Percentiles rank a stretch among this genome's conserved stretches.
Evolutionary conservation across 495 filamentous ascomycete genomes (phyloP).

Genomic region (Bacidia rubella): DNA sequence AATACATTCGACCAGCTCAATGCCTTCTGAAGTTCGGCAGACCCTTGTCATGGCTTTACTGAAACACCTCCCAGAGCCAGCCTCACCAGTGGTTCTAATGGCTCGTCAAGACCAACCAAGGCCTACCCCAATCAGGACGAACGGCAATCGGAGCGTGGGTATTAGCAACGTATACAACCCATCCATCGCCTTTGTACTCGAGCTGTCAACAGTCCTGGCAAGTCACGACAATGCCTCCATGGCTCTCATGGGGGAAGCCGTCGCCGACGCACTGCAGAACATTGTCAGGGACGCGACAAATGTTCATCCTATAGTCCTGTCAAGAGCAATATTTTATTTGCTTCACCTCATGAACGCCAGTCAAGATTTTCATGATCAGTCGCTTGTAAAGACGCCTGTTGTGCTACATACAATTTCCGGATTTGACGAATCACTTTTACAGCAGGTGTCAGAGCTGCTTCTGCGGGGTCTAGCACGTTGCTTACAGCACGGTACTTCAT

Average conservation of each 20-base stretch:
- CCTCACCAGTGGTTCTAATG: slow-evolving; percentile 66
- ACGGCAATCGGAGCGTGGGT: slow-evolving; percentile 39
- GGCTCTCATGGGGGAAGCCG: slow-evolving; percentile 54
- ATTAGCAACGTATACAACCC: slow-evolving; percentile 66
- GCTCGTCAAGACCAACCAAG: slow-evolving; percentile 70
- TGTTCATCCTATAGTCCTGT: slow-evolving; percentile 67
- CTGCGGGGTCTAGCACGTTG: slow-evolving; percentile 70
- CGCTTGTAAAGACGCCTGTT: slow-evolving; percentile 84
- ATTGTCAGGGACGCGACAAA: slow-evolving; percentile 66
- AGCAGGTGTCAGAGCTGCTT: slow-evolving; percentile 59
- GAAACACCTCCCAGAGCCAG: slow-evolving; percentile 74
- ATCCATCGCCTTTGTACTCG: slow-evolving; percentile 71
- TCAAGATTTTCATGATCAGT: slow-evolving; percentile 62
- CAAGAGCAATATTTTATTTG: slow-evolving; percentile 74
- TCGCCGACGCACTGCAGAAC: slow-evolving; percentile 66
- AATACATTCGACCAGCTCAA: slow-evolving; percentile 34
- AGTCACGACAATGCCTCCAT: slow-evolving; percentile 64
- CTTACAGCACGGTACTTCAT: slow-evolving; percentile 55
- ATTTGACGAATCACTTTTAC: slow-evolving; percentile 62
- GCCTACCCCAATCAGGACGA: slow-evolving; percentile 33
- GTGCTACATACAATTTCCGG: slow-evolving; percentile 82
- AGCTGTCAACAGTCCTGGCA: slow-evolving; percentile 74
- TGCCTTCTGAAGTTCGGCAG: slow-evolving; percentile 53
- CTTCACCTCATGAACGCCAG: slow-evolving; percentile 71
- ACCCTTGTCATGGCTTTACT: slow-evolving; percentile 61